Evolutionary conservation across 495 filamentous ascomycete genomes (phyloP).

Genomic region (Aspergillus bertholletiae): DNA sequence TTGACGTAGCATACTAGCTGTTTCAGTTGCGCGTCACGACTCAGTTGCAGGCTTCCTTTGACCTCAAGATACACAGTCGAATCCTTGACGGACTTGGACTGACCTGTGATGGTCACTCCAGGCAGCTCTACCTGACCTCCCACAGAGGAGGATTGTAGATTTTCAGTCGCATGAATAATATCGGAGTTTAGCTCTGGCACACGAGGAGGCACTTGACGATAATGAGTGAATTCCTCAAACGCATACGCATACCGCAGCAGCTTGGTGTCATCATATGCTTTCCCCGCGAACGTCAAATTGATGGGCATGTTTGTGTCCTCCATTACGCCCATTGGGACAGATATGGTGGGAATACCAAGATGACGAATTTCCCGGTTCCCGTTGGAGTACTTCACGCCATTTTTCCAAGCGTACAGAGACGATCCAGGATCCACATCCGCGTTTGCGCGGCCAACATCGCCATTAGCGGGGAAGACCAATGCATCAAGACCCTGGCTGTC

Average conservation of each 20-base stretch:
- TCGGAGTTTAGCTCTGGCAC: constrained; percentile 28
- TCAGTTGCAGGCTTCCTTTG: constrained; percentile 10
- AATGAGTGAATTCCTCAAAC: constrained; percentile 26
- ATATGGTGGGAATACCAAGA: constrained; percentile 33
- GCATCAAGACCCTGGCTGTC: constrained; percentile 28
- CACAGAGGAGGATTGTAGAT: neutral
- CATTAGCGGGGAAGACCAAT: constrained; percentile 33
- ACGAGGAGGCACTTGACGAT: constrained; percentile 19
- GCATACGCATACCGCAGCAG: constrained; percentile 30
- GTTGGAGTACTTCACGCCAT: constrained; percentile 37
- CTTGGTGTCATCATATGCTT: constrained; percentile 29
- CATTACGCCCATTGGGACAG: constrained; percentile 37
- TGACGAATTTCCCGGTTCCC: constrained; percentile 33
- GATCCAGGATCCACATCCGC: constrained; percentile 24
- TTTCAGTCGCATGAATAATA: constrained; percentile 4
- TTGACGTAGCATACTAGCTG: constrained; percentile 24
- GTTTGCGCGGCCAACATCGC: constrained; percentile 28
- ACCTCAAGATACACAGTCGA: constrained; percentile 17
- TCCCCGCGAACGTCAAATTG: constrained; percentile 34
- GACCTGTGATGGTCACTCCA: constrained; percentile 17
- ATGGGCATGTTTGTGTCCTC: constrained; percentile 33
- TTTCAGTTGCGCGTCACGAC: constrained; percentile 4
- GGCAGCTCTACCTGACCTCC: neutral
- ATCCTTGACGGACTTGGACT: constrained; percentile 18
- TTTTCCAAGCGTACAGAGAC: constrained; percentile 29